phyloP scores from a whole-genome alignment of 2,329 filamentous ascomycete genomes.

The Dactylellina drechsleri region DNA sequence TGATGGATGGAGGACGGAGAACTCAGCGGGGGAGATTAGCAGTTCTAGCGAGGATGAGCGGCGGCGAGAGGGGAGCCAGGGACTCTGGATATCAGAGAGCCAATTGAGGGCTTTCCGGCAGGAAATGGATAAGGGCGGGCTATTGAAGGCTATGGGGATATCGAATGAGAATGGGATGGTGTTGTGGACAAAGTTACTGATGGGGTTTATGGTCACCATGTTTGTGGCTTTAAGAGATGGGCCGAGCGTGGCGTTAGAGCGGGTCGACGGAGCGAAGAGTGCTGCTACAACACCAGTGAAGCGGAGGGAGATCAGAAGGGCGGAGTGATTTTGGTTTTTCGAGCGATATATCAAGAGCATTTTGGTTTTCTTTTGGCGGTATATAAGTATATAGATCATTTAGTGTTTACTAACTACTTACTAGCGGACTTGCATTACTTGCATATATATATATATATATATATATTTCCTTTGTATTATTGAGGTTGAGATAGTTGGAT shows the following conservation, averaged over 20 bases:
- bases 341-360: slow-evolving; percentile 1
- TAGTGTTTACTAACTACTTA: too few relatives aligned
- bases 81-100: slow-evolving; percentile 44
- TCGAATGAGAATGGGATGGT: slow-evolving; percentile 37
- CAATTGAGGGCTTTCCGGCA: slow-evolving; percentile 37
- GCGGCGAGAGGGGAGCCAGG: background rate
- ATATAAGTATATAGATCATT: slow-evolving; percentile 1
- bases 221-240: slow-evolving; percentile 50
- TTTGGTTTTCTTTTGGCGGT: background rate
- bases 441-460: too few relatives aligned
- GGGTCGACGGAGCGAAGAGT: slow-evolving; percentile 31
- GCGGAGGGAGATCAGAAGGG: slow-evolving; percentile 18
- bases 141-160: slow-evolving; percentile 44
- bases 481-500: slow-evolving; percentile 35
- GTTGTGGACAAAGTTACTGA: slow-evolving; percentile 44
- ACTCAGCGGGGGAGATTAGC: slow-evolving; percentile 44
- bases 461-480: slow-evolving; percentile 33
- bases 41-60: slow-evolving; percentile 32
- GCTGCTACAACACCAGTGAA: slow-evolving; percentile 23
- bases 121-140: slow-evolving; percentile 32
- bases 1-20: slow-evolving; percentile 51
- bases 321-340: slow-evolving; percentile 4
- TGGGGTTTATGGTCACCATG: slow-evolving; percentile 47
- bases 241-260: slow-evolving; percentile 47
- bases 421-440: background rate